These are phyloP conservation scores for Akanthomyces uredinophilus DNA, from an alignment of 2,329 filamentous ascomycete genomes.

Conservation along the genomic window DNA sequence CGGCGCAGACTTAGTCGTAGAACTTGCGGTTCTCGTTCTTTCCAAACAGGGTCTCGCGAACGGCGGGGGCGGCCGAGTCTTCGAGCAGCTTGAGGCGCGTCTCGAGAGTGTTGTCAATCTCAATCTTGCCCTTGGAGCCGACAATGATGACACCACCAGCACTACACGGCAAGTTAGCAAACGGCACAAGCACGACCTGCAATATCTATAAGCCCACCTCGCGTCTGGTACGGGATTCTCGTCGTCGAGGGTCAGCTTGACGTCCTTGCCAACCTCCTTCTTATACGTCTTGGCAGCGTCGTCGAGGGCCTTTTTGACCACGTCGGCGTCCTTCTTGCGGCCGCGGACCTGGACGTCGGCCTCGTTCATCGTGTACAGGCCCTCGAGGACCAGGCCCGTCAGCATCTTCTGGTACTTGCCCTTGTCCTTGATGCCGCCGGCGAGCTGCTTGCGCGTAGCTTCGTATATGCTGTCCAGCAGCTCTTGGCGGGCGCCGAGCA, in stretches of 20 bases:
- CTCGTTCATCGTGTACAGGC: slow-evolving; percentile 83
- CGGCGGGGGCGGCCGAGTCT: slow-evolving; percentile 74
- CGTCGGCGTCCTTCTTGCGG: slow-evolving; percentile 71
- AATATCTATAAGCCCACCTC: slow-evolving; percentile 56
- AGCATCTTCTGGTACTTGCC: slow-evolving; percentile 70
- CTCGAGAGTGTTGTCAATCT: slow-evolving; percentile 98
- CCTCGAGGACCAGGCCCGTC: slow-evolving; percentile 80
- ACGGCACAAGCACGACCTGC: not conserved
- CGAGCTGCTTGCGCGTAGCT: slow-evolving; percentile 67
- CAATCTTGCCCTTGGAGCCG: slow-evolving; percentile 85
- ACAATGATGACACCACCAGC: slow-evolving; percentile 78
- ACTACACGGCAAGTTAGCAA: slow-evolving; percentile 40
- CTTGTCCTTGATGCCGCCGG: slow-evolving; percentile 59
- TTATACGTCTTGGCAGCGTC: slow-evolving; percentile 79
- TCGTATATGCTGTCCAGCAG: slow-evolving; percentile 89
- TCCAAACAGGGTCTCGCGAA: slow-evolving; percentile 84
- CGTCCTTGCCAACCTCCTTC: slow-evolving; percentile 65
- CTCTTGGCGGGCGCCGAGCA: slow-evolving; percentile 83
- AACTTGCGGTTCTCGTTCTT: slow-evolving; percentile 95
- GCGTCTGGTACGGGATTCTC: slow-evolving; percentile 72
- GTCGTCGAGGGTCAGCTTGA: slow-evolving; percentile 70
- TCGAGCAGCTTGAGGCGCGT: slow-evolving; percentile 82
- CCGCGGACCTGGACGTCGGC: slow-evolving; percentile 67
- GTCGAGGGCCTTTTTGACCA: slow-evolving; percentile 72
- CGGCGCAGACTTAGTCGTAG: slow-evolving; percentile 60